Evolutionary conservation across 1,284 basidiomycete species (phyloP).

Genomic region (Boletus sp.): DNA sequence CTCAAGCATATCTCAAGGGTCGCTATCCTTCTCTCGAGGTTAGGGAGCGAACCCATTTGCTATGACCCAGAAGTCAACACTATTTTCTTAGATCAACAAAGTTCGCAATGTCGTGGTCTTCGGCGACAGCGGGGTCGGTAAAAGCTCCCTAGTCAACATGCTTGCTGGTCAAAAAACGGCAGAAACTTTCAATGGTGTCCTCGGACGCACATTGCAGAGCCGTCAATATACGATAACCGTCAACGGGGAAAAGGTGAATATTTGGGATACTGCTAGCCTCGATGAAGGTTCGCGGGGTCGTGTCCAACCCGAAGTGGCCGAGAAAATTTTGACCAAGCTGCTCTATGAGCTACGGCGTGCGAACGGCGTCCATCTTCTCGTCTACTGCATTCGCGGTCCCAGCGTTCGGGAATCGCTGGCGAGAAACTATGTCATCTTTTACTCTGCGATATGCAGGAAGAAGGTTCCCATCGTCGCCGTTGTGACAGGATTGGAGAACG

Average conservation of each 20-base stretch:
- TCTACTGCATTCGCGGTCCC: slow-evolving; percentile 34
- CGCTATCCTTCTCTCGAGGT: slow-evolving; percentile 12
- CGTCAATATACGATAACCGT: slow-evolving; percentile 18
- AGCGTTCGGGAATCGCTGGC: slow-evolving; percentile 24
- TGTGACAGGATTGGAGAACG: slow-evolving; percentile 33
- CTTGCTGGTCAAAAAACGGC: slow-evolving; percentile 25
- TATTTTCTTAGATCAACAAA: slow-evolving; percentile 1
- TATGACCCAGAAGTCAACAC: neutral
- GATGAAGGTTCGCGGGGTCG: slow-evolving; percentile 29
- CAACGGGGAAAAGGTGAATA: slow-evolving; percentile 18
- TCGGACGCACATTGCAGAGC: slow-evolving; percentile 31
- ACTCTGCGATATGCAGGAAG: slow-evolving; percentile 29
- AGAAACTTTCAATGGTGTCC: slow-evolving; percentile 26
- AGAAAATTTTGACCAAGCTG: slow-evolving; percentile 24
- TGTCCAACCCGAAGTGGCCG: slow-evolving; percentile 22
- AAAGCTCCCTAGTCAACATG: slow-evolving; percentile 33
- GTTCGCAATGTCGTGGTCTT: slow-evolving; percentile 28
- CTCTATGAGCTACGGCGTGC: slow-evolving; percentile 26
- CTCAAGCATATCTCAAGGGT: slow-evolving; percentile 3
- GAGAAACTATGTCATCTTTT: slow-evolving; percentile 32
- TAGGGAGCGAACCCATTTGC: neutral
- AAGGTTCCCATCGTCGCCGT: slow-evolving; percentile 32
- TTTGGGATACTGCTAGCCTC: slow-evolving; percentile 32
- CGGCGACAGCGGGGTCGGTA: slow-evolving; percentile 34
- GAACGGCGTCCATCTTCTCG: slow-evolving; percentile 31